Conservation (phyloP, 2,329 filamentous ascomycete genomes). For the Magnaporthales sp. region DNA sequence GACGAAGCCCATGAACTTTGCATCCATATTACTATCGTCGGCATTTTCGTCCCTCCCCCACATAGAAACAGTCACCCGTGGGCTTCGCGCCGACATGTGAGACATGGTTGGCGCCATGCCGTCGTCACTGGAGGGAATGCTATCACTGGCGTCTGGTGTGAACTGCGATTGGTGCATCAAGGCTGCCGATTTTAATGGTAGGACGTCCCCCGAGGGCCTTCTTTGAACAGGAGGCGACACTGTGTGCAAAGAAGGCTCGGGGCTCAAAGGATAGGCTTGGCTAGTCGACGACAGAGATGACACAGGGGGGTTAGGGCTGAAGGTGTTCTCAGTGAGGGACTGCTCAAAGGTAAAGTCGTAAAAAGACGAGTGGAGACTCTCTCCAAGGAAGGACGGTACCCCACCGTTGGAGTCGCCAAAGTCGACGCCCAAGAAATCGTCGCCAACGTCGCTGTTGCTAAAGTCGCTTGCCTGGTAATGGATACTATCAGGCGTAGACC, state of each 20-base stretch:
- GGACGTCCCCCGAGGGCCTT: not conserved
- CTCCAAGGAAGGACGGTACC: slow-evolving; percentile 36
- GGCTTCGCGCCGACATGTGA: slow-evolving; percentile 39
- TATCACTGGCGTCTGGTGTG: slow-evolving; percentile 41
- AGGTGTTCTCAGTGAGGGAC: not conserved
- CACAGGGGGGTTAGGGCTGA: not conserved
- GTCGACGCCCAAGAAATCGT: slow-evolving; percentile 42
- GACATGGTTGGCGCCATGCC: slow-evolving; percentile 27
- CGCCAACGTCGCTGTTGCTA: slow-evolving; percentile 31
- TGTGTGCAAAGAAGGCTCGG: slow-evolving; percentile 38
- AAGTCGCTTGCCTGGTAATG: slow-evolving; percentile 41
- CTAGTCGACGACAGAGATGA: slow-evolving; percentile 6
- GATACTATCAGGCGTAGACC: slow-evolving; percentile 36
- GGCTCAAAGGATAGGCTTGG: slow-evolving; percentile 37
- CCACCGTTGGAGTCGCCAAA: slow-evolving; percentile 30
- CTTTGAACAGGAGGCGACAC: slow-evolving; percentile 24
- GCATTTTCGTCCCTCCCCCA: slow-evolving; percentile 36
- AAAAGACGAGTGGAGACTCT: slow-evolving; percentile 10
- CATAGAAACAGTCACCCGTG: slow-evolving; percentile 46
- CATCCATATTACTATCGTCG: slow-evolving; percentile 7
- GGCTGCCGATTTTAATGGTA: not conserved
- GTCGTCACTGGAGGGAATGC: slow-evolving; percentile 42
- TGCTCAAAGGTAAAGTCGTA: not conserved
- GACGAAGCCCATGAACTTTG: slow-evolving; percentile 22
- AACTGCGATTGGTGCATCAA: not conserved